Percentiles rank a stretch among this genome's conserved stretches.
Conservation (phyloP, 2,329 filamentous ascomycete species). For the Camillea tinctor region DNA sequence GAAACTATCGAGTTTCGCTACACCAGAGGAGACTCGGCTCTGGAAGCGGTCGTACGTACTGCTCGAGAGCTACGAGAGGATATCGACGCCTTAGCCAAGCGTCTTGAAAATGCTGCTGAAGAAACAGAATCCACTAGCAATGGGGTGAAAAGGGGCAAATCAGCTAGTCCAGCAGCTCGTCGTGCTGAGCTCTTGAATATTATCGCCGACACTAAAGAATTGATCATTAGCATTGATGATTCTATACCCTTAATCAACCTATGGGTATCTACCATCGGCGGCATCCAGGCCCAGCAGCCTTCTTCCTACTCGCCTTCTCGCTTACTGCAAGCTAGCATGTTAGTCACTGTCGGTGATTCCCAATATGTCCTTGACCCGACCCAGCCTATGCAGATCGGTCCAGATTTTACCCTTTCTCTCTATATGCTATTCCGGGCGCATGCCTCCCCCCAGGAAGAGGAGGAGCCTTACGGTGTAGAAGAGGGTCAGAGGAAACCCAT, state of each 20-base stretch:
- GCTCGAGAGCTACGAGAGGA: conserved; percentile 82
- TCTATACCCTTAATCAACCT: conserved; percentile 89
- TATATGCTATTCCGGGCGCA: conserved; percentile 96
- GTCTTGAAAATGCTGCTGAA: conserved; percentile 67
- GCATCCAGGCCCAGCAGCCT: conserved; percentile 72
- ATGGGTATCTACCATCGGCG: conserved; percentile 90
- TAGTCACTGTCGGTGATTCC: conserved; percentile 82
- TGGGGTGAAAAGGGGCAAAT: conserved; percentile 44
- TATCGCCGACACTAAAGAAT: conserved; percentile 68
- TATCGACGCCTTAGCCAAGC: conserved; percentile 75
- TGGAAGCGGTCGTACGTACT: conserved; percentile 81
- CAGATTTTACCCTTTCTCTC: conserved; percentile 79
- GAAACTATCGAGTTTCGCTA: conserved; percentile 43
- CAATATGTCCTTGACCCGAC: conserved; percentile 69
- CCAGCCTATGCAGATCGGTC: conserved; percentile 76
- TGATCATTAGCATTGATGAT: conserved; percentile 81
- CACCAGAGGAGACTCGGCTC: conserved; percentile 51
- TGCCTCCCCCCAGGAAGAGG: conserved; percentile 49
- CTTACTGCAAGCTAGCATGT: conserved; percentile 86
- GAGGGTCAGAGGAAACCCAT: conserved; percentile 64
- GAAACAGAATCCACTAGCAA: conserved; percentile 54
- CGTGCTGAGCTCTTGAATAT: conserved; percentile 67
- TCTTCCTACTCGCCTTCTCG: conserved; percentile 85
- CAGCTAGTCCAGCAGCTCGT: conserved; percentile 51
- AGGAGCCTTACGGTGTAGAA: conserved; percentile 43